Conservation (phyloP, 768 basidiomycete species). For the Amanita exitialis region DNA sequence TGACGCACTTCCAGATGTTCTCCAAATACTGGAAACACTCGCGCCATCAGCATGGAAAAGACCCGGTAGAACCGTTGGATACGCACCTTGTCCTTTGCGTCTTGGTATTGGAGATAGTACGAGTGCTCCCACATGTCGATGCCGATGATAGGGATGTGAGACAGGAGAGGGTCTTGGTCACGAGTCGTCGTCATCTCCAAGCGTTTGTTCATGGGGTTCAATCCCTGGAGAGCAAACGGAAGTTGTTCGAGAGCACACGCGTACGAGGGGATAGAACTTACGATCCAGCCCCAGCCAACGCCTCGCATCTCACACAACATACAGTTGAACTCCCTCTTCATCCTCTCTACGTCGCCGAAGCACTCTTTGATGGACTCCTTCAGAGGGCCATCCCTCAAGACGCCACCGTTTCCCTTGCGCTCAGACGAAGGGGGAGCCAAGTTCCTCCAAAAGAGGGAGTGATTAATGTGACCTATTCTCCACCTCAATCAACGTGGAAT, state of each 20-base stretch:
- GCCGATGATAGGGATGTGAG: conserved; percentile 74
- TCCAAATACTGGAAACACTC: conserved; percentile 46
- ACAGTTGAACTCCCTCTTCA: conserved; percentile 79
- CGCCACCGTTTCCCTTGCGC: conserved; percentile 52
- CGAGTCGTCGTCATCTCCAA: conserved; percentile 87
- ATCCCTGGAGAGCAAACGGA: conserved; percentile 38
- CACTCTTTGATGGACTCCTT: conserved; percentile 49
- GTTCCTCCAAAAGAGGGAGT: conserved; percentile 95
- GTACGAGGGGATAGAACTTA: conserved; percentile 29
- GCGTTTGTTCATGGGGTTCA: conserved; percentile 51
- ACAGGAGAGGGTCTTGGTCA: conserved; percentile 90
- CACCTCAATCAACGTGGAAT: not conserved
- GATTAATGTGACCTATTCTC: conserved; percentile 74
- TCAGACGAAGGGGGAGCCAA: conserved; percentile 53
- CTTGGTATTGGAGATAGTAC: conserved; percentile 94
- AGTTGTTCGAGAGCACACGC: not conserved
- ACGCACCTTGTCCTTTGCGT: conserved; percentile 85
- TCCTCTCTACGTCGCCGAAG: conserved; percentile 61
- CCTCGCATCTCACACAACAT: conserved; percentile 84
- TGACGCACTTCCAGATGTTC: conserved; percentile 66
- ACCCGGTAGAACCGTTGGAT: conserved; percentile 9
- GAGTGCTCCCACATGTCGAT: conserved; percentile 96
- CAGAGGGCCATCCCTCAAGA: conserved; percentile 53
- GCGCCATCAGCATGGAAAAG: not conserved
- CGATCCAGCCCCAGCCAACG: conserved; percentile 95